Conservation (phyloP, 139 green algal genomes). For the Spirogloea muscicola region DNA sequence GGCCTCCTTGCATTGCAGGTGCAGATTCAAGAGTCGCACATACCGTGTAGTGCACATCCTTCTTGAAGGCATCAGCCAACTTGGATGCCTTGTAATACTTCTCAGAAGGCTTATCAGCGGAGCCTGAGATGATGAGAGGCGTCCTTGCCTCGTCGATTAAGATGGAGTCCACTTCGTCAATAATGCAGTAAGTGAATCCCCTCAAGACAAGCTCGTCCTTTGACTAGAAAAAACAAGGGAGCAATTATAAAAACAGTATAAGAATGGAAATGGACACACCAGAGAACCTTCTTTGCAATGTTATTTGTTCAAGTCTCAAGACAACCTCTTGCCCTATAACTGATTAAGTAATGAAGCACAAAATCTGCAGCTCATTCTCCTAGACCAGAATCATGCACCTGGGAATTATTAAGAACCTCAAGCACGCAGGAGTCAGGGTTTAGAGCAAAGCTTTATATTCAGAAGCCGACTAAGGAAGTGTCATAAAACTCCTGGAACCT, state of each 20-base stretch:
- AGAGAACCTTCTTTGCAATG: background rate
- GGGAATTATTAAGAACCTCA: background rate
- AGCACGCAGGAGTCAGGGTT: background rate
- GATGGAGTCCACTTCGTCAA: slow-evolving; percentile 97
- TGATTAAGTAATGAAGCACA: background rate
- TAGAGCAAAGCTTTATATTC: background rate
- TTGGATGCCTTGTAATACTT: slow-evolving; percentile 83
- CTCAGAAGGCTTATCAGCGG: slow-evolving; percentile 75
- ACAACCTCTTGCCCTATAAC: background rate
- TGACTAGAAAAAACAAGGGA: background rate
- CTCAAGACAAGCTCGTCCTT: slow-evolving; percentile 82
- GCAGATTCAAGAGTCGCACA: no score
- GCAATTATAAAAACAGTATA: background rate
- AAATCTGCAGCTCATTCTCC: no score
- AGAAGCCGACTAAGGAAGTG: background rate
- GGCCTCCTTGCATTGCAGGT: no score
- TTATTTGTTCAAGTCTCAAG: background rate
- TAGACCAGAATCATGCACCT: background rate
- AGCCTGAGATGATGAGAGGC: slow-evolving; percentile 87
- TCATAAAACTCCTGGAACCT: no score
- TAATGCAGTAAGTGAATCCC: slow-evolving; percentile 92
- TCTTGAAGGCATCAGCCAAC: slow-evolving; percentile 75
- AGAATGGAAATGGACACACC: background rate
- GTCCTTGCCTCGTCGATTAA: slow-evolving; percentile 94
- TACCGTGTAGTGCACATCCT: slow-evolving; percentile 94